Evolutionary conservation across 129 eudicot genomes (phyloP).

Genomic region (Artemisia tridentata): DNA sequence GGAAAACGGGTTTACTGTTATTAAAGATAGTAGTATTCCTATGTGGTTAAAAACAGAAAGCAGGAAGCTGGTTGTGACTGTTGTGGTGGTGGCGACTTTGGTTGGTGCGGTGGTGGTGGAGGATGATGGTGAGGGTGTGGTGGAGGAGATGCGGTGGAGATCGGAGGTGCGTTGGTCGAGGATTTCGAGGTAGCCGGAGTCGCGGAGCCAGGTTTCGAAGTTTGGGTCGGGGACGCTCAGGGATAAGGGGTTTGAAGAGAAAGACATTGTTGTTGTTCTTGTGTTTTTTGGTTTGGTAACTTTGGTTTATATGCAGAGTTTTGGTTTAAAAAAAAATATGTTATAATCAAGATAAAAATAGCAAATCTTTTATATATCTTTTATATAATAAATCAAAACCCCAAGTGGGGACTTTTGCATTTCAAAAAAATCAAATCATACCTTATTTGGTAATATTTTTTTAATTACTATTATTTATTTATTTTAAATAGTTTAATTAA

Average conservation of each 20-base stretch:
- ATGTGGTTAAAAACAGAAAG: constrained; percentile 37
- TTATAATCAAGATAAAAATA: too few relatives aligned
- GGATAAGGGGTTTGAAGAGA: constrained; percentile 79
- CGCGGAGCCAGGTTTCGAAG: constrained; percentile 97
- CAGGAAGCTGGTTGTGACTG: constrained; percentile 35
- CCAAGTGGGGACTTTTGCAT: too few relatives aligned
- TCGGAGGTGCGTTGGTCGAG: constrained; percentile 92
- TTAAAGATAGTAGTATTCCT: constrained; percentile 62
- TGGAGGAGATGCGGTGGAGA: constrained; percentile 71
- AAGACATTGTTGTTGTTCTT: constrained; percentile 41
- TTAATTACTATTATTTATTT: too few relatives aligned
- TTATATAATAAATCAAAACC: too few relatives aligned
- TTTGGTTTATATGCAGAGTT: too few relatives aligned
- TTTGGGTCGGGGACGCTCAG: constrained; percentile 86
- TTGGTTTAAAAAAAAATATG: too few relatives aligned
- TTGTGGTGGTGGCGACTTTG: constrained; percentile 28
- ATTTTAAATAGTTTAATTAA: too few relatives aligned
- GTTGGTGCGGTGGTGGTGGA: constrained; percentile 30
- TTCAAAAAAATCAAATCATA: too few relatives aligned
- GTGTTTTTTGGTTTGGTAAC: background rate
- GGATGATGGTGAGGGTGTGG: constrained; percentile 28
- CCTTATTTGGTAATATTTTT: too few relatives aligned
- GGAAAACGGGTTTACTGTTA: constrained; percentile 78
- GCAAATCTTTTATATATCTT: too few relatives aligned
- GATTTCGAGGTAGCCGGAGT: constrained; percentile 80